Evolutionary conservation across 257 asterid genomes (phyloP).

Genomic region (Mitragyna speciosa): DNA sequence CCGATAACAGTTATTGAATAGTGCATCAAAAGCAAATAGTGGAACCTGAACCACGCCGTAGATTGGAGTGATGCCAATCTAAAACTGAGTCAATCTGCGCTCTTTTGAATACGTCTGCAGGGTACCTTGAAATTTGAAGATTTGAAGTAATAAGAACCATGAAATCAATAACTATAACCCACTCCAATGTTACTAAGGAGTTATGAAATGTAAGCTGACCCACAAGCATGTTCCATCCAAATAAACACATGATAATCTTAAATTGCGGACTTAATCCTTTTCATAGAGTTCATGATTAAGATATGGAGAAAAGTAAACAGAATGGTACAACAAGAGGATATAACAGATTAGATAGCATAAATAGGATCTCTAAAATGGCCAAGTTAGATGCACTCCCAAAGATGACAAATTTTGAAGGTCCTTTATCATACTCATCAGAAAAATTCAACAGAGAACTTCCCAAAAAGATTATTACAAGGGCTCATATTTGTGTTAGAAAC

Average conservation of each 20-base stretch:
- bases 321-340: neutral
- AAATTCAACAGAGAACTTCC: neutral
- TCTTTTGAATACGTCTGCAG: slow-evolving; percentile 71
- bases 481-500: neutral
- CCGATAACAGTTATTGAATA: neutral
- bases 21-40: slow-evolving; percentile 3
- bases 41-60: slow-evolving; percentile 83
- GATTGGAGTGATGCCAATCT: slow-evolving; percentile 91
- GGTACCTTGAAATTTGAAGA: slow-evolving; percentile 60
- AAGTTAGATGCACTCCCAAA: neutral
- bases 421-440: neutral
- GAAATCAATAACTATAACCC: neutral
- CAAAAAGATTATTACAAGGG: neutral
- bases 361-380: neutral
- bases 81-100: slow-evolving; percentile 79
- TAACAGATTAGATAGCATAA: neutral
- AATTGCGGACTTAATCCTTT: neutral
- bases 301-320: neutral
- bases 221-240: neutral
- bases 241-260: neutral
- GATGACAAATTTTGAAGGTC: neutral
- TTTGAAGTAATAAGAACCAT: slow-evolving; percentile 11
- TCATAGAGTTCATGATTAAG: neutral
- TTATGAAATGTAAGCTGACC: neutral
- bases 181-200: neutral